Percentiles rank a stretch among this genome's conserved stretches.
These are phyloP conservation scores for Melaleuca alternifolia DNA, from an alignment of 345 rosid genomes.

Conservation along the genomic window DNA sequence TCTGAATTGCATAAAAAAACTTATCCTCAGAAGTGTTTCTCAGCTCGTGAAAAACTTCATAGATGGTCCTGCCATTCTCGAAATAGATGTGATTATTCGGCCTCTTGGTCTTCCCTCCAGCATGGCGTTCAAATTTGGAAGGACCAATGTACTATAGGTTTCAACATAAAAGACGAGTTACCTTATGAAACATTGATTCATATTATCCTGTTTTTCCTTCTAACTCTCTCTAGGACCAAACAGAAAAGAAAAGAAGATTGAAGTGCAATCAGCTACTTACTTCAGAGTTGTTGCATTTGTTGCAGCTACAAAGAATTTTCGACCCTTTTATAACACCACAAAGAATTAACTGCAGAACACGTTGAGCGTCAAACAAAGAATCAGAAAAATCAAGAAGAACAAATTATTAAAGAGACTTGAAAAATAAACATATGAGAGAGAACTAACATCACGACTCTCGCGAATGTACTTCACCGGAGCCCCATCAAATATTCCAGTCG, in stretches of 20 bases:
- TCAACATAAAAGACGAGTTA: neutral
- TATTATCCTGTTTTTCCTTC: neutral
- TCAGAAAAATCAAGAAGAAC: neutral
- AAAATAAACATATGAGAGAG: neutral
- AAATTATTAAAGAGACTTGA: neutral
- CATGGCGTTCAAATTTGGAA: slow-evolving; percentile 43
- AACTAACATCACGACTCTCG: slow-evolving; percentile 41
- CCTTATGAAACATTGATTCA: neutral
- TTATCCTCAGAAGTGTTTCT: slow-evolving; percentile 33
- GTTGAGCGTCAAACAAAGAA: neutral
- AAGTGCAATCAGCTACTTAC: slow-evolving; percentile 7
- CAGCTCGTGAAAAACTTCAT: slow-evolving; percentile 47
- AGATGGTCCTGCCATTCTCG: slow-evolving; percentile 46
- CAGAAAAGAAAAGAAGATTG: neutral
- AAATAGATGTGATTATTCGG: slow-evolving; percentile 51
- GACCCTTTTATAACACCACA: slow-evolving; percentile 28
- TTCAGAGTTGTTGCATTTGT: slow-evolving; percentile 28
- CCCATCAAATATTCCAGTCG: slow-evolving; percentile 60
- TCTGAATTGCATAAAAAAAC: slow-evolving; percentile 34
- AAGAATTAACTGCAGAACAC: slow-evolving; percentile 25
- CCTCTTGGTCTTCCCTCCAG: slow-evolving; percentile 49
- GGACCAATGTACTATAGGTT: slow-evolving; percentile 31
- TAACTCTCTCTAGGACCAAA: no score
- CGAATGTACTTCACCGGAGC: slow-evolving; percentile 44
- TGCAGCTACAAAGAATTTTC: slow-evolving; percentile 42